phyloP scores from a whole-genome alignment of 345 rosid species.

The Citrus hindsii region DNA sequence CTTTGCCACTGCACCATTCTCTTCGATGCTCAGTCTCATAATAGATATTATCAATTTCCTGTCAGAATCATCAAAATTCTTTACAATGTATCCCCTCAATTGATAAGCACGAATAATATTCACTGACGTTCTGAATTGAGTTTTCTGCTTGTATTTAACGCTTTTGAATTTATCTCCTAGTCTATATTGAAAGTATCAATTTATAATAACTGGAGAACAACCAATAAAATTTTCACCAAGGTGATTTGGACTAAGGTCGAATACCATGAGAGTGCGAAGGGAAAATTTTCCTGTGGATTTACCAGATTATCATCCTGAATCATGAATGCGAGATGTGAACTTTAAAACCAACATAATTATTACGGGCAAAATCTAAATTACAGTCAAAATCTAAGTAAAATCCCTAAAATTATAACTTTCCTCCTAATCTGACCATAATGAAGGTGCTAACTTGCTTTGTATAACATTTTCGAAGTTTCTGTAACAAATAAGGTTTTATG shows the following conservation, averaged over 20 bases:
- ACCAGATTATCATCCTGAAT: background rate
- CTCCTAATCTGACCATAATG: background rate
- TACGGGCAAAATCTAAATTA: background rate
- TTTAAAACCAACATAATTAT: background rate
- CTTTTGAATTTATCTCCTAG: background rate
- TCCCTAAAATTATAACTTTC: background rate
- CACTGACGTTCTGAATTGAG: background rate
- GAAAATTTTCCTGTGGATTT: background rate
- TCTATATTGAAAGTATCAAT: background rate
- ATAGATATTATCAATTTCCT: slow-evolving; percentile 81
- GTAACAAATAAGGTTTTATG: background rate
- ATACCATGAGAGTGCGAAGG: background rate
- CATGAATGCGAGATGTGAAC: background rate
- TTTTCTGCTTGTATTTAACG: background rate
- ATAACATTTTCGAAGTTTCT: background rate
- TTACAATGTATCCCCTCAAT: background rate
- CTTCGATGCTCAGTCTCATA: slow-evolving; percentile 79
- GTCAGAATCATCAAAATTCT: slow-evolving; percentile 11
- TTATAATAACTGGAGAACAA: background rate
- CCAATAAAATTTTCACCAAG: background rate
- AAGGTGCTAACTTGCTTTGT: background rate
- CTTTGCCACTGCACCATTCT: slow-evolving; percentile 96
- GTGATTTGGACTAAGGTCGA: background rate
- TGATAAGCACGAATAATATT: background rate
- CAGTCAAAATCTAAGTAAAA: background rate